Evolutionary conservation across 1,284 basidiomycete species (phyloP), one percentile per base, ranked within the genome.

Genomic region (Chiua sp.): DNA sequence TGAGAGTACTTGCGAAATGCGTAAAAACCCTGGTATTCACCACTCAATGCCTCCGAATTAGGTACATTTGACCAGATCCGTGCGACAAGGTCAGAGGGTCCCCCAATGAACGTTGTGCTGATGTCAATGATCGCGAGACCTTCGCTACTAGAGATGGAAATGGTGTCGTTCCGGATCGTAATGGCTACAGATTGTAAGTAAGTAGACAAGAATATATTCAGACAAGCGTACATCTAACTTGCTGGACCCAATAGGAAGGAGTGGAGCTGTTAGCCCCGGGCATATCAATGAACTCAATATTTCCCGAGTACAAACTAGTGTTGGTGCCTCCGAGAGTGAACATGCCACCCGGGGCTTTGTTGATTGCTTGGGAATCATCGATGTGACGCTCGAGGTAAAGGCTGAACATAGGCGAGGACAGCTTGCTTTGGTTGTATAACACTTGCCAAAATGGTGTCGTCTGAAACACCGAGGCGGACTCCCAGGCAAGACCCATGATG

Each of bases 311-410:
- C 15, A 90, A 66, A n/a, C 81, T 80, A 0, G 82, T 79, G 71
- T 94, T 91, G 32, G 85, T 86, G 23, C 90, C 91, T 37, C 92
- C 92, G 4, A 94, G 79, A 1, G 91, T 93, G 63, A 94, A 85
- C 0, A 81, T 76, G 18, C 92, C 92, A 56, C 91, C 91, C 0
- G 79, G 76, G 39, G 84, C 84, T 46, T 26, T 5, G 26, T 26
- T 26, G 26, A 26, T 26, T 26, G 26, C 26, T 26, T 26, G 26
- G 26, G 69, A 12, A 59, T 79, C 75, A 58, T 81, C 69, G 7
- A 77, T 51, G 53, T 82, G 78, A 12, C 86, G 78, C 11, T 74
- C 75, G 39, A 87, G 71, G 68, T 76, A 89, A 73, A 92, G 90
- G 2, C 79, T 73, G 75, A 93, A 86, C 55, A 89, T 80, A 0